Conservation (phyloP, 192 early-diverging fungal species). For the Podila epicladia region DNA sequence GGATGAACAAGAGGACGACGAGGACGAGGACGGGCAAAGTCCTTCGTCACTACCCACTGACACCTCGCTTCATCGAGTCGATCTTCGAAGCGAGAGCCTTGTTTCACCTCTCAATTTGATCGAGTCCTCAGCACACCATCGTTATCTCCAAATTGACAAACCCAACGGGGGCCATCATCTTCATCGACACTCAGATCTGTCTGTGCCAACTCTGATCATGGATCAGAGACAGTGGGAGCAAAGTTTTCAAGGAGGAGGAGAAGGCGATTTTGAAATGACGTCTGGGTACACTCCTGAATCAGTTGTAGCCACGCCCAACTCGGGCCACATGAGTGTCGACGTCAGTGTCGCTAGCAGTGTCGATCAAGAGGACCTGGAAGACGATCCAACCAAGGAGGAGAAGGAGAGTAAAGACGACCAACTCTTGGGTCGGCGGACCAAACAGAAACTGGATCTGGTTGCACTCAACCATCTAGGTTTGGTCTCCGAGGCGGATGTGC, state of each 20-base stretch:
- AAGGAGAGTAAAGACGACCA: slow-evolving; percentile 5
- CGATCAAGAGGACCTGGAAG: slow-evolving; percentile 26
- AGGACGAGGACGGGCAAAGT: not conserved
- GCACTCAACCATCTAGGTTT: not conserved
- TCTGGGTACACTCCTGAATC: not conserved
- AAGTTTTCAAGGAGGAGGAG: not conserved
- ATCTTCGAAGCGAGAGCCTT: not conserved
- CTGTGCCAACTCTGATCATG: not conserved
- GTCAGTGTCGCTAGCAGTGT: slow-evolving; percentile 6
- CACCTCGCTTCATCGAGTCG: not conserved
- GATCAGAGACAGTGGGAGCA: not conserved
- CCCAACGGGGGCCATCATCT: not conserved
- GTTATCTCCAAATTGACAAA: not conserved
- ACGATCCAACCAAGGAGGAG: not conserved
- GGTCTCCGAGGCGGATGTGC: not conserved
- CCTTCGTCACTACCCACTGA: not conserved
- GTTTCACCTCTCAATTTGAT: not conserved
- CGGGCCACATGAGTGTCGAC: slow-evolving; percentile 24
- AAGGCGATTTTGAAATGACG: not conserved
- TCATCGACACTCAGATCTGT: no score
- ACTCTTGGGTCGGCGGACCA: slow-evolving; percentile 1
- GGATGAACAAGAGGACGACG: not conserved
- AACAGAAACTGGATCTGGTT: slow-evolving; percentile 3
- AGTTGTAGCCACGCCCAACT: not conserved
- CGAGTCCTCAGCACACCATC: not conserved